Evolutionary conservation across 306 rosid genomes (phyloP).

Genomic region (Castanea crenata): DNA sequence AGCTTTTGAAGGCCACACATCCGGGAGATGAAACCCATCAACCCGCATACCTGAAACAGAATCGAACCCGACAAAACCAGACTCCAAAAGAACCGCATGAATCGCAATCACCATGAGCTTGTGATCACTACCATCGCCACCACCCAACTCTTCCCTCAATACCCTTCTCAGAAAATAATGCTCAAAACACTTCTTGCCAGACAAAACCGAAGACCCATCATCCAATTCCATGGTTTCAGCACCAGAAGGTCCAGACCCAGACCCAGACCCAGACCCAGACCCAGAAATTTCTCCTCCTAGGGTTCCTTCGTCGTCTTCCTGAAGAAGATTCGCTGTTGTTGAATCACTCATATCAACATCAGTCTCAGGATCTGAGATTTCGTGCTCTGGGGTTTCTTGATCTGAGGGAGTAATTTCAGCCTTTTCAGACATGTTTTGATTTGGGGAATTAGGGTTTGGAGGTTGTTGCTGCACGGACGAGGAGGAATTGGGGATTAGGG

Average conservation of each 20-base stretch:
- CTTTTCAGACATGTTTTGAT: background rate
- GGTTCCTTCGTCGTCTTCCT: background rate
- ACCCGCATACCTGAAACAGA: constrained; percentile 30
- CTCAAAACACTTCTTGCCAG: constrained; percentile 27
- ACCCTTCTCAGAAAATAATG: constrained; percentile 52
- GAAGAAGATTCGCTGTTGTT: background rate
- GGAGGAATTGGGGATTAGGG: background rate
- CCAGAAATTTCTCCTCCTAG: too few relatives aligned
- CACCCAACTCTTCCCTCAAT: constrained; percentile 39
- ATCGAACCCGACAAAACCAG: constrained; percentile 59
- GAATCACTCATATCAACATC: background rate
- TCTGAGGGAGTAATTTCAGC: background rate
- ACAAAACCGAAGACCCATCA: constrained; percentile 35
- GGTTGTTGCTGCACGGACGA: background rate
- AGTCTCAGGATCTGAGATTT: background rate
- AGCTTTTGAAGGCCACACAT: constrained; percentile 36
- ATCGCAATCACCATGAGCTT: constrained; percentile 49
- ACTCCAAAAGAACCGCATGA: constrained; percentile 69
- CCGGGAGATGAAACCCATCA: constrained; percentile 29
- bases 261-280: constrained; percentile 9
- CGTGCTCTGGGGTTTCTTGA: background rate
- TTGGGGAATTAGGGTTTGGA: constrained; percentile 23
- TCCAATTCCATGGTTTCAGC: constrained; percentile 26
- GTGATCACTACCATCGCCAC: constrained; percentile 36
- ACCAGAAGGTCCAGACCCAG: constrained; percentile 3